Conservation (phyloP, 441 rosid species). For the Flueggea neowawraea region DNA sequence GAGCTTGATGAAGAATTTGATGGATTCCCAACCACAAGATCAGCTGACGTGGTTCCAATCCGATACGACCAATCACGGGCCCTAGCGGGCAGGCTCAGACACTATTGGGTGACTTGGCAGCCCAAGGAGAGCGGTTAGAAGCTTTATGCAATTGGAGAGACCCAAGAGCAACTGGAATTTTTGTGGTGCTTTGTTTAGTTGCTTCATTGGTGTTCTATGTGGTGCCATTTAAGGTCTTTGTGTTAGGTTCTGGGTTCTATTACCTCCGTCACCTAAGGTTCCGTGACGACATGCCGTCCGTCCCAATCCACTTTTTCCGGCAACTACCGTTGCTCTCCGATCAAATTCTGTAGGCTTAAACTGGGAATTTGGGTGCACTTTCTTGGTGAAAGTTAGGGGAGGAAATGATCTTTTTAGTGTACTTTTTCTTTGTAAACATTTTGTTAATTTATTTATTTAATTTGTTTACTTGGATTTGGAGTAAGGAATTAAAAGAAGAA, state of each 20-base stretch:
- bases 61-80: conserved; percentile 52
- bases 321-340: conserved; percentile 50
- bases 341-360: conserved; percentile 35
- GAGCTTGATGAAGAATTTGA: conserved; percentile 48
- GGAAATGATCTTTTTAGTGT: too few relatives aligned
- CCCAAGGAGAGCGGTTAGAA: conserved; percentile 34
- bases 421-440: too few relatives aligned
- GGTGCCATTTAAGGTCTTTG: conserved; percentile 22
- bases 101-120: conserved; percentile 34
- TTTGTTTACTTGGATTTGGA: too few relatives aligned
- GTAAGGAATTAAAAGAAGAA: too few relatives aligned
- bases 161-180: conserved; percentile 37
- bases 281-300: conserved; percentile 40
- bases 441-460: too few relatives aligned
- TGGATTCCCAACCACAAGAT: conserved; percentile 31
- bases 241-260: conserved; percentile 21
- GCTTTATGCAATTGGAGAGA: conserved; percentile 38
- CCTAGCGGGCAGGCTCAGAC: conserved; percentile 36
- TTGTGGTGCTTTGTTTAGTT: conserved; percentile 27
- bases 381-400: too few relatives aligned
- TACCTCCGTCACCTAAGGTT: conserved; percentile 49
- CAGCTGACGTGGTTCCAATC: conserved; percentile 24
- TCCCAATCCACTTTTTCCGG: conserved; percentile 48
- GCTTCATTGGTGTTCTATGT: conserved; percentile 31
- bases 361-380: background rate